phyloP scores from a whole-genome alignment of 768 basidiomycete genomes.

The Suillus sp. region DNA sequence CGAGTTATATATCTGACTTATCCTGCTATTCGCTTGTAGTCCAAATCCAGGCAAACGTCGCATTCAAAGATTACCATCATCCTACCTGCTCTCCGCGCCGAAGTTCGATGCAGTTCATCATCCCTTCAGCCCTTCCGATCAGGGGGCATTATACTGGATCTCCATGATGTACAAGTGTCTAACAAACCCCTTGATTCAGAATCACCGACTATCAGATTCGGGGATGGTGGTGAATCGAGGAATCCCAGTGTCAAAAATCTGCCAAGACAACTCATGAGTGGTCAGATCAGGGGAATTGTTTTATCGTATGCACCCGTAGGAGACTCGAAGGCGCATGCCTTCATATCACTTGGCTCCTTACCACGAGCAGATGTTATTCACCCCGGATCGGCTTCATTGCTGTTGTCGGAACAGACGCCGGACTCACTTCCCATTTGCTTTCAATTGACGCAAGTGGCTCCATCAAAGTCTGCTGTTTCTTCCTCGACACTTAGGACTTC shows the following conservation, averaged over 20 bases:
- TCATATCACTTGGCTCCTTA: slow-evolving; percentile 56
- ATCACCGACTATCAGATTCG: slow-evolving; percentile 32
- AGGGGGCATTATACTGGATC: slow-evolving; percentile 66
- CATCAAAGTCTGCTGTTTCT: slow-evolving; percentile 2
- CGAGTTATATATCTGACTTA: slow-evolving; percentile 5
- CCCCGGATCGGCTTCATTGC: slow-evolving; percentile 18
- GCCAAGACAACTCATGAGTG: slow-evolving; percentile 34
- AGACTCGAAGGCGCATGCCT: slow-evolving; percentile 41
- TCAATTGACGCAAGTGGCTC: slow-evolving; percentile 20
- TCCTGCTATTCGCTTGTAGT: neutral
- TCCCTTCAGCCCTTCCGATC: slow-evolving; percentile 51
- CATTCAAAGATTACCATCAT: slow-evolving; percentile 1
- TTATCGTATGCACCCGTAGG: slow-evolving; percentile 48
- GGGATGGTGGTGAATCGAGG: slow-evolving; percentile 20
- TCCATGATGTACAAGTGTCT: slow-evolving; percentile 52
- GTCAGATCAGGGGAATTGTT: slow-evolving; percentile 48
- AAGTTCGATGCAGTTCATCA: slow-evolving; percentile 69
- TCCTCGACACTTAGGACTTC: slow-evolving; percentile 17
- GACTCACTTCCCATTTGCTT: slow-evolving; percentile 26
- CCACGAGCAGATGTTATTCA: slow-evolving; percentile 21
- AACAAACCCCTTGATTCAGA: slow-evolving; percentile 27
- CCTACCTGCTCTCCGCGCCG: slow-evolving; percentile 49
- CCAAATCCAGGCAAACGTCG: neutral
- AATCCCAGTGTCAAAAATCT: slow-evolving; percentile 10
- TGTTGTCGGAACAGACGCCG: slow-evolving; percentile 24